Evolutionary conservation across 2,329 filamentous ascomycete species (phyloP).

Genomic region (Orbilia javanica): DNA sequence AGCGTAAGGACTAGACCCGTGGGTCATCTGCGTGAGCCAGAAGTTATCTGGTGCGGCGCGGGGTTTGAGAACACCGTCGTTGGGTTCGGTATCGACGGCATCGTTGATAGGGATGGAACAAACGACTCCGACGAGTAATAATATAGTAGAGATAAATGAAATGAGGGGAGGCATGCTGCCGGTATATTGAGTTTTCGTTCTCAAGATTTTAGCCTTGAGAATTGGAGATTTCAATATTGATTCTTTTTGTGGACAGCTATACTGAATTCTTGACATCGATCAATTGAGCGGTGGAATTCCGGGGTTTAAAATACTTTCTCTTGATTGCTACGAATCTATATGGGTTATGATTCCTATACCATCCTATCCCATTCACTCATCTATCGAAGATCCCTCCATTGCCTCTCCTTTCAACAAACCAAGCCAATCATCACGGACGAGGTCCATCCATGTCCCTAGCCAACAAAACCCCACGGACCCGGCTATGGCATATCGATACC

Average conservation of each 20-base stretch:
- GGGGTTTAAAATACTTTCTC: neutral
- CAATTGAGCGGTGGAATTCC: neutral
- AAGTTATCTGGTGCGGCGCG: slow-evolving; percentile 36
- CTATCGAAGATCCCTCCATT: too few species aligned
- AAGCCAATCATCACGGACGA: neutral
- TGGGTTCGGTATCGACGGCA: neutral
- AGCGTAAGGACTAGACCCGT: slow-evolving; percentile 19
- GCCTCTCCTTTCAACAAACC: neutral
- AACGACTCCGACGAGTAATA: neutral
- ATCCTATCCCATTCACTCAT: neutral
- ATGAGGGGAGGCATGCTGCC: neutral
- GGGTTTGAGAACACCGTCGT: neutral
- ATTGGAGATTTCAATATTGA: neutral
- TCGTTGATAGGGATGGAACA: neutral
- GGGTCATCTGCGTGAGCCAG: slow-evolving; percentile 37
- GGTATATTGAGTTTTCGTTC: neutral
- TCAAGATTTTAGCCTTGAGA: neutral
- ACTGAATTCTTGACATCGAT: neutral
- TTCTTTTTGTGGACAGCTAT: too few species aligned
- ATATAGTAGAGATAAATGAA: neutral
- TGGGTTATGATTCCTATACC: neutral
- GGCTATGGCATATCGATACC: neutral
- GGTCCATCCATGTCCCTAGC: neutral
- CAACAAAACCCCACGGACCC: slow-evolving; percentile 9
- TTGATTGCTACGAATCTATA: neutral